Evolutionary conservation across 2,329 filamentous ascomycete species (phyloP), one percentile per base, ranked within the genome.

Genomic region (Fragosphaeria purpurea): DNA sequence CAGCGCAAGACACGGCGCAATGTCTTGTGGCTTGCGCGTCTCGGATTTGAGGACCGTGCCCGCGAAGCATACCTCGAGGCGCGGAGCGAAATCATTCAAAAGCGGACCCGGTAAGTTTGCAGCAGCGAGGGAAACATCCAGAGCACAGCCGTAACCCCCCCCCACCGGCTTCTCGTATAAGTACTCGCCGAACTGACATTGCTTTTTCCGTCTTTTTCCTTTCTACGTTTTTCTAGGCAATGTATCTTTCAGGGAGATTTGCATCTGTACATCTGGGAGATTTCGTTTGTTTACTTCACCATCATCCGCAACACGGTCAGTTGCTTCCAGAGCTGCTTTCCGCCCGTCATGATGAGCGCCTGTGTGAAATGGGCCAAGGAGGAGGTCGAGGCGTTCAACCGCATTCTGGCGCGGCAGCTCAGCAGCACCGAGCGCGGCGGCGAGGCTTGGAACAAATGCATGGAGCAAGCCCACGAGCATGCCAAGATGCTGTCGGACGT

Each of bases 361-460:
- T 95, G 89, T 60, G 91, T 98, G 60, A 94, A 91, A 63, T 98
- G 93, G 93, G 90, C 89, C n/a, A 97, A 96, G 67, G 85, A 93
- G 59, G 83, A 95, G 63, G 82, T 97, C 1, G 90, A 96, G 59
- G 82, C 82, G 2, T 97, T 97, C 72, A 97, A 96, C 61, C 76
- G 75, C 44, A 82, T 93, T 47, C 73, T 98, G 39, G 80, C 77
- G 38, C 76, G 91, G 53, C 93, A 97, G 68, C 72, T 98, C 54
- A 94, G 88, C 67, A 89, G 86, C 62, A 86, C 93, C 3, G 85
- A 94, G 54, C 77, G 74, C 46, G 82, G 78, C n/a, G 84, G 85
- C 11, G 75, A 80, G 43, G 77, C 87, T 1, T 96, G 88, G 87
- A 78, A 77, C 48, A 79, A 86, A 61, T 97, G 93, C 67, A 82